A percentile compares a stretch with the other conserved stretches of the same genome.
These are phyloP conservation scores for Acanthamoeba healyi DNA, from an alignment of 208 protist genomes.

Conservation along the genomic window DNA sequence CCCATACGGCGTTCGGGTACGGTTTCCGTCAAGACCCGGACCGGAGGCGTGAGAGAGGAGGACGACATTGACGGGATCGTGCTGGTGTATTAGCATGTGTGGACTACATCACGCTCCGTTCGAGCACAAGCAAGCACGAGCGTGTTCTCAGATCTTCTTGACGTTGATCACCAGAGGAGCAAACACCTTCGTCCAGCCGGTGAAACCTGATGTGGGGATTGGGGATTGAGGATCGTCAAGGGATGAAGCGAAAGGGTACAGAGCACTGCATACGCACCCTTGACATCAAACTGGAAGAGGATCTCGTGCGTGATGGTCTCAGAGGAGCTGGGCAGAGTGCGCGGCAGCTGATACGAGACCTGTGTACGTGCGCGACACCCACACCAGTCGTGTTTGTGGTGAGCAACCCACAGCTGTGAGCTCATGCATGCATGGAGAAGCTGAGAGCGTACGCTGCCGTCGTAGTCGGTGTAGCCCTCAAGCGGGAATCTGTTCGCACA, in stretches of 20 bases:
- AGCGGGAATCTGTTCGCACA: slow-evolving; percentile 24
- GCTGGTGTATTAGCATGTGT: no score
- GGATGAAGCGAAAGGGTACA: background rate
- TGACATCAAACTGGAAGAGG: slow-evolving; percentile 44
- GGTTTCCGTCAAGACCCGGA: no score
- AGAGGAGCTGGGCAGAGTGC: slow-evolving; percentile 35
- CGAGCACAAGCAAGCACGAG: background rate
- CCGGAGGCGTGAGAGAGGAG: no score
- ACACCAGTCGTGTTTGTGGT: no score
- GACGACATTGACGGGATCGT: no score
- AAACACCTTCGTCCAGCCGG: slow-evolving; percentile 38
- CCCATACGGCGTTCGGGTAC: background rate
- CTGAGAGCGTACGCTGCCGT: background rate
- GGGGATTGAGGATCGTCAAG: background rate
- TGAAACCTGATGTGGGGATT: background rate
- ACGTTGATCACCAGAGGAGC: slow-evolving; percentile 19
- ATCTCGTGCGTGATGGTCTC: slow-evolving; percentile 25
- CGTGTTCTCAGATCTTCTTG: background rate
- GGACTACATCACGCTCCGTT: no score
- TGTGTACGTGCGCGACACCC: background rate
- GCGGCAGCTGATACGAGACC: slow-evolving; percentile 14
- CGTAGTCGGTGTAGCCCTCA: slow-evolving; percentile 30
- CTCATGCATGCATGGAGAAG: background rate
- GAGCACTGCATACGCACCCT: background rate
- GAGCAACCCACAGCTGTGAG: background rate